These are phyloP conservation scores for Neobulgaria alba DNA, from an alignment of 2,329 filamentous ascomycete genomes.

Conservation along the genomic window DNA sequence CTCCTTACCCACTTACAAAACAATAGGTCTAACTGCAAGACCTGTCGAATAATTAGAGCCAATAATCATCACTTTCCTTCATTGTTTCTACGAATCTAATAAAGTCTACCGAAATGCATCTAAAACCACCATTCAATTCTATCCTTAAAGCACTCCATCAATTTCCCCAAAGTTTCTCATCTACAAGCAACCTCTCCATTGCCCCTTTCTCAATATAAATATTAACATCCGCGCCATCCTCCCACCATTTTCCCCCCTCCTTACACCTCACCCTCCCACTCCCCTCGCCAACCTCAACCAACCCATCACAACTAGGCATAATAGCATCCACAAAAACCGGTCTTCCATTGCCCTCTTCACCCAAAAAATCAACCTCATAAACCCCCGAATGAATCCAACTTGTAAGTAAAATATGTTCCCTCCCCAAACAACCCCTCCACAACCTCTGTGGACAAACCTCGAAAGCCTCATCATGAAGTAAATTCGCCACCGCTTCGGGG, in stretches of 20 bases:
- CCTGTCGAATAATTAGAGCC: no score
- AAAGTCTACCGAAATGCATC: no score
- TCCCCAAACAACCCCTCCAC: constrained; percentile 39
- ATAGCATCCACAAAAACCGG: constrained; percentile 34
- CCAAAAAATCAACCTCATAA: constrained; percentile 38
- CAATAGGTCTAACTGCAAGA: no score
- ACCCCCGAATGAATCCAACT: constrained; percentile 34
- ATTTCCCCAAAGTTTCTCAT: constrained; percentile 15
- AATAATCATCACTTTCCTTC: no score
- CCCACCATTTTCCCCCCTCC: constrained; percentile 16
- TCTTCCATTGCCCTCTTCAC: constrained; percentile 7
- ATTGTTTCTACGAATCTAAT: no score
- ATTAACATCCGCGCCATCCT: constrained; percentile 30
- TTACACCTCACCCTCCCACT: constrained; percentile 6
- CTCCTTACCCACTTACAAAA: no score
- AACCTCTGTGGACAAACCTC: constrained; percentile 39
- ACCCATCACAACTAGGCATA: constrained; percentile 36
- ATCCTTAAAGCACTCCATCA: no score
- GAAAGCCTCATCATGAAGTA: constrained; percentile 35
- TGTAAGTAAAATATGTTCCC: constrained; percentile 35
- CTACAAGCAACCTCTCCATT: constrained; percentile 24
- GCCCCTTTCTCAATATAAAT: constrained; percentile 28
- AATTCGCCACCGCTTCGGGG: constrained; percentile 30
- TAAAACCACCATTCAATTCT: no score
- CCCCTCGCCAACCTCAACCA: constrained; percentile 35